Evolutionary conservation across 2,329 filamentous ascomycete genomes (phyloP).

Genomic region (Setomelanomma holmii): DNA sequence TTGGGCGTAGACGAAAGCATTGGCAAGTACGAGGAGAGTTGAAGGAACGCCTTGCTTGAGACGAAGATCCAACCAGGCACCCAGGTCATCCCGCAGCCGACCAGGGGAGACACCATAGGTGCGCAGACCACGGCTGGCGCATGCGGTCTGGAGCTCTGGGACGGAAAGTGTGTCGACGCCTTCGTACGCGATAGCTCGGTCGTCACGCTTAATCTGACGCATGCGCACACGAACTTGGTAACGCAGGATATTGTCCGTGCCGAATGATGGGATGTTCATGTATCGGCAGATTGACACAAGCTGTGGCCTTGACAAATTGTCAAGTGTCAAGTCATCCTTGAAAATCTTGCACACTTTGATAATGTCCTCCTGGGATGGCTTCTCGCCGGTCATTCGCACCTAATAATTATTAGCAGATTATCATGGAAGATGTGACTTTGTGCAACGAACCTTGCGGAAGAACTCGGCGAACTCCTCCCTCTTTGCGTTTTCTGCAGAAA

Average conservation of each 20-base stretch:
- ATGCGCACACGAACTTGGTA: slow-evolving; percentile 98
- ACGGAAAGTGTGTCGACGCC: slow-evolving; percentile 94
- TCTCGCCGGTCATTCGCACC: slow-evolving; percentile 81
- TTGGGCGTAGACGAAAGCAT: slow-evolving; percentile 95
- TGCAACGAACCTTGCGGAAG: slow-evolving; percentile 80
- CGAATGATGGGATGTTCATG: slow-evolving; percentile 96
- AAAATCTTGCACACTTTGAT: slow-evolving; percentile 99
- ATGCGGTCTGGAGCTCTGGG: slow-evolving; percentile 88
- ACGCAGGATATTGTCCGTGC: slow-evolving; percentile 95
- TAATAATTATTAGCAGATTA: slow-evolving; percentile 23
- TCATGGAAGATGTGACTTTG: too few relatives aligned
- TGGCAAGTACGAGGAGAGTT: slow-evolving; percentile 92
- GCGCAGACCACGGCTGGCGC: slow-evolving; percentile 88
- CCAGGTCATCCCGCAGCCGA: slow-evolving; percentile 84
- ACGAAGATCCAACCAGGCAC: slow-evolving; percentile 92
- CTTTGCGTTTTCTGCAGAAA: slow-evolving; percentile 83
- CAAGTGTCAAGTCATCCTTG: slow-evolving; percentile 94
- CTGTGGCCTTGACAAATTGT: slow-evolving; percentile 95
- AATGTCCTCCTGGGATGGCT: slow-evolving; percentile 86
- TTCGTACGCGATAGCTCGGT: slow-evolving; percentile 91
- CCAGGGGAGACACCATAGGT: slow-evolving; percentile 91
- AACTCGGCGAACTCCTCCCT: slow-evolving; percentile 95
- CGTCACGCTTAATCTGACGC: slow-evolving; percentile 98
- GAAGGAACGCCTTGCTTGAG: slow-evolving; percentile 95
- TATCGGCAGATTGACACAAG: slow-evolving; percentile 98